These are phyloP conservation scores for Kitagawia praeruptora DNA, from an alignment of 129 eudicot species.

Conservation along the genomic window DNA sequence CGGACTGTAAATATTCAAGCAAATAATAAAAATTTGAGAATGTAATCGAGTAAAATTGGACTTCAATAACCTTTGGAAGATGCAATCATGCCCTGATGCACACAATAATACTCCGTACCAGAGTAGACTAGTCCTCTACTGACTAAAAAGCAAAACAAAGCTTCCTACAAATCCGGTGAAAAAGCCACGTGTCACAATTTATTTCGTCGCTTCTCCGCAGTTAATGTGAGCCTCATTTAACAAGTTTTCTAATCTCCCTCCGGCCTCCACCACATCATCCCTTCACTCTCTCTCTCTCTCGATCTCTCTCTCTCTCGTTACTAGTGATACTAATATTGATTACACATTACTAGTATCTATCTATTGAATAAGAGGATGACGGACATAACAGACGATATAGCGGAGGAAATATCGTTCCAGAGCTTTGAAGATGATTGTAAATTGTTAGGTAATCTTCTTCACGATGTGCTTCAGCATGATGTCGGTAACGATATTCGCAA, in stretches of 20 bases:
- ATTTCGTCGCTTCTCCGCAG: constrained; percentile 12
- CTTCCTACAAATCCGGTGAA: constrained; percentile 1
- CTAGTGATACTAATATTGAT: too few relatives aligned
- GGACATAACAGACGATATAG: constrained; percentile 93
- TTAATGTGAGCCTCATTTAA: constrained; percentile 19
- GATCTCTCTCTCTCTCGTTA: constrained; percentile 6
- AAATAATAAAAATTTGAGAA: too few relatives aligned
- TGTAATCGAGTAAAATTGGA: too few relatives aligned
- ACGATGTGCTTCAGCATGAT: constrained; percentile 81
- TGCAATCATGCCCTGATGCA: too few relatives aligned
- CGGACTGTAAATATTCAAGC: too few relatives aligned
- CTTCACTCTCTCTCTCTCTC: neutral
- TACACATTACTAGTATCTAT: neutral
- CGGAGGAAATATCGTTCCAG: constrained; percentile 91
- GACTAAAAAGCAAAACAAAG: neutral
- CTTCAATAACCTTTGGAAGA: too few relatives aligned
- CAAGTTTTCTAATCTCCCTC: neutral
- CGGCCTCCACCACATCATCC: neutral
- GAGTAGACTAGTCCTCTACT: neutral
- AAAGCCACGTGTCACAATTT: constrained; percentile 27
- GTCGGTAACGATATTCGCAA: constrained; percentile 59
- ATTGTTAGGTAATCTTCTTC: constrained; percentile 64
- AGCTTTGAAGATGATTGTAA: constrained; percentile 80
- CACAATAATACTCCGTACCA: too few relatives aligned
- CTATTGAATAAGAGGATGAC: constrained; percentile 33